phyloP scores from a whole-genome alignment of 495 filamentous ascomycete species.

The Penicillium herquei region DNA sequence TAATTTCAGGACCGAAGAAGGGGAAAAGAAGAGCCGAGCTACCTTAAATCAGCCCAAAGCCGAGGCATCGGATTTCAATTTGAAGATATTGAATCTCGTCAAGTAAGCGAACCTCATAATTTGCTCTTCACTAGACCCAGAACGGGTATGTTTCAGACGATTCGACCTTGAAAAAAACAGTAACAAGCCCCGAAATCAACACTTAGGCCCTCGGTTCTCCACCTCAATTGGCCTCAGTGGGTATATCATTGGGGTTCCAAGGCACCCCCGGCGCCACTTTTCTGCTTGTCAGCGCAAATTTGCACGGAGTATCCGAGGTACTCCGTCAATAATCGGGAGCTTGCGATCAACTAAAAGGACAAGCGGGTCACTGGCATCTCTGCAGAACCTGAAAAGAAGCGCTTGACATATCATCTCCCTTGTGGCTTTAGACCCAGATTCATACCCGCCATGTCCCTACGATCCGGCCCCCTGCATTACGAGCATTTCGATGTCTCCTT shows the following conservation, averaged over 20 bases:
- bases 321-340: neutral
- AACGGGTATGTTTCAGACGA: neutral
- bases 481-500: slow-evolving; percentile 38
- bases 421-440: neutral
- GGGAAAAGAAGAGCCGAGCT: no score
- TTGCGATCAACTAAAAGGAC: no score
- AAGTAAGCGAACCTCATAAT: neutral
- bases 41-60: neutral
- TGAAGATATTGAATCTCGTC: neutral
- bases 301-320: neutral
- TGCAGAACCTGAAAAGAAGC: no score
- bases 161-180: neutral
- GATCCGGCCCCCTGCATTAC: slow-evolving; percentile 15
- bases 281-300: neutral
- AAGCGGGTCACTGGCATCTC: no score
- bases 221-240: neutral
- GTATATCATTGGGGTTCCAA: slow-evolving; percentile 3
- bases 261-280: neutral
- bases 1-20: no score
- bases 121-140: neutral
- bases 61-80: neutral
- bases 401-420: neutral
- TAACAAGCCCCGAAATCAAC: neutral
- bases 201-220: slow-evolving; percentile 1
- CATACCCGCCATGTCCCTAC: slow-evolving; percentile 21